Evolutionary conservation across 768 basidiomycete genomes (phyloP).

Genomic region (Tulasnella sp.): DNA sequence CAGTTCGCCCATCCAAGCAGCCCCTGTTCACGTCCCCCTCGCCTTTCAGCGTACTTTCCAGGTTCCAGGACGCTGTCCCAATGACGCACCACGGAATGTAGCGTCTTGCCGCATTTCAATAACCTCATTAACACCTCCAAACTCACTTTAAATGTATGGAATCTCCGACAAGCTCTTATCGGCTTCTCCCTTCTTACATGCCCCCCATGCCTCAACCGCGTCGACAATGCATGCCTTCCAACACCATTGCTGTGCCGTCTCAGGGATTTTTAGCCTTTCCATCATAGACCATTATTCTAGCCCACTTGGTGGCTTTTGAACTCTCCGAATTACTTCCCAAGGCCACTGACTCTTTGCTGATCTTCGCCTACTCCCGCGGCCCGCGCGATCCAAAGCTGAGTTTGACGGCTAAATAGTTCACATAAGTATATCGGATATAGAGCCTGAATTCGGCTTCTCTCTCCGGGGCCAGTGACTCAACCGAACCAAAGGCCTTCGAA

Average conservation of each 20-base stretch:
- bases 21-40: not conserved
- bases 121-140: not conserved
- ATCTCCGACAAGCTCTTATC: slow-evolving; percentile 4
- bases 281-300: not conserved
- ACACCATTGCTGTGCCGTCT: slow-evolving; percentile 8
- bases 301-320: not conserved
- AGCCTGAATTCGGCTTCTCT: not conserved
- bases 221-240: slow-evolving; percentile 2
- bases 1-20: not conserved
- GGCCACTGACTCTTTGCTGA: not conserved
- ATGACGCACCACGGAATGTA: not conserved
- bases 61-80: not conserved
- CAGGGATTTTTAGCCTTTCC: slow-evolving; percentile 9
- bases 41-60: not conserved
- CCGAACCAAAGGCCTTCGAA: not conserved
- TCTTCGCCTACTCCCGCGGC: not conserved
- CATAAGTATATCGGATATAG: not conserved
- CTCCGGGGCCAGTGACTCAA: not conserved
- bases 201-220: slow-evolving; percentile 2
- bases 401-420: not conserved
- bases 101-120: not conserved
- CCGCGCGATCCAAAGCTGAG: not conserved
- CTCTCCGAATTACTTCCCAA: not conserved
- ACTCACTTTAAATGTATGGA: not conserved
- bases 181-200: not conserved